These are phyloP conservation scores for Picea sitchensis DNA, from an alignment of 75 land plant genomes.

Conservation along the genomic window DNA sequence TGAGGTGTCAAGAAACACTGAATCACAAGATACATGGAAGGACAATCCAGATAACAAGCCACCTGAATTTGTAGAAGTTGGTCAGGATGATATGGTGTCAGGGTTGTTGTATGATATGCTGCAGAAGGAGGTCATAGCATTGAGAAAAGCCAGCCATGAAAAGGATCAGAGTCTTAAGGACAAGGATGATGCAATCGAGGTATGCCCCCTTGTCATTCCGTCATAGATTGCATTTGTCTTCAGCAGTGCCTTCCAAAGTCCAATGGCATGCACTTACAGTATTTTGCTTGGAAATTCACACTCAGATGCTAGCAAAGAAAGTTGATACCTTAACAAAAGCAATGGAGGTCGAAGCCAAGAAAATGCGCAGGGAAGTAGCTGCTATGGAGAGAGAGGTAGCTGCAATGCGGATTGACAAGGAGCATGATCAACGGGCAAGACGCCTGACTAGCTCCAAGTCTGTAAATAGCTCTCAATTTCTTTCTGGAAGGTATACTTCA, in stretches of 20 bases:
- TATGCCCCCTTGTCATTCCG: slow-evolving; percentile 10
- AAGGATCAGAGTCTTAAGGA: slow-evolving; percentile 97
- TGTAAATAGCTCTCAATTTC: slow-evolving; percentile 40
- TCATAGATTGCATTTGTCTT: background rate
- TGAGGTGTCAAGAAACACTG: slow-evolving; percentile 23
- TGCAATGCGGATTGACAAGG: slow-evolving; percentile 75
- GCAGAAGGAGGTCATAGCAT: slow-evolving; percentile 84
- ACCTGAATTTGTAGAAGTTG: slow-evolving; percentile 16
- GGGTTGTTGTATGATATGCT: slow-evolving; percentile 88
- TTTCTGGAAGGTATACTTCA: slow-evolving; percentile 54
- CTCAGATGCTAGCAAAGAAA: slow-evolving; percentile 83
- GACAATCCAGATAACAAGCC: slow-evolving; percentile 25
- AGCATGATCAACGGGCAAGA: slow-evolving; percentile 55
- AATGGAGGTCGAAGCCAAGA: slow-evolving; percentile 94
- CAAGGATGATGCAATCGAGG: slow-evolving; percentile 99
- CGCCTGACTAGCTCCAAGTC: slow-evolving; percentile 46
- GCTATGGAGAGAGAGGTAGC: slow-evolving; percentile 89
- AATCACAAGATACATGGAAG: slow-evolving; percentile 17
- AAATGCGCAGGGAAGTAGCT: slow-evolving; percentile 89
- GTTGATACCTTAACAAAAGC: slow-evolving; percentile 88
- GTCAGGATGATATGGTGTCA: slow-evolving; percentile 64
- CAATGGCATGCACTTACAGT: background rate
- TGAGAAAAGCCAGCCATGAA: slow-evolving; percentile 87
- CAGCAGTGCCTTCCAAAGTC: background rate
- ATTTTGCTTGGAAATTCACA: slow-evolving; percentile 4